A percentile compares a stretch with the other conserved stretches of the same genome.
Evolutionary conservation across 306 rosid genomes (phyloP).

Genomic region (Hippophae tibetana): DNA sequence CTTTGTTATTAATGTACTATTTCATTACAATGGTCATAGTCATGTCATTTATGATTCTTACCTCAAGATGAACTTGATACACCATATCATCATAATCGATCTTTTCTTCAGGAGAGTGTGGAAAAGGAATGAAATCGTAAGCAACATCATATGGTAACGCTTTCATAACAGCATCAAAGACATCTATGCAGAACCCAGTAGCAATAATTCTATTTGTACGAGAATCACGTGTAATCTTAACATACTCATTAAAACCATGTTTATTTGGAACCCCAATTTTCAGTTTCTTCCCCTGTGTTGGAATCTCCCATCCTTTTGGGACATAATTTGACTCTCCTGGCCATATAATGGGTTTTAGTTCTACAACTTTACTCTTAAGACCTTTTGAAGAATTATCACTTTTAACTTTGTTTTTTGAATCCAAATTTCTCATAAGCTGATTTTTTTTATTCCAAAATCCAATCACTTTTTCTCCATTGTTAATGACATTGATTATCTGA

Average conservation of each 20-base stretch:
- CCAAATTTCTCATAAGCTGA: conserved; percentile 19
- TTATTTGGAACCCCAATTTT: conserved; percentile 41
- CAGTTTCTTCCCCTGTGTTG: conserved; percentile 18
- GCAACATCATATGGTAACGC: conserved; percentile 21
- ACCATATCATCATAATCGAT: conserved; percentile 20
- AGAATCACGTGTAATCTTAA: conserved; percentile 14
- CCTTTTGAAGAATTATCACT: conserved; percentile 9
- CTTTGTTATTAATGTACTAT: too few relatives aligned
- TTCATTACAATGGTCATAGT: too few relatives aligned
- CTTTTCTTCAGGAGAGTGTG: conserved; percentile 4
- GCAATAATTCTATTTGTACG: conserved; percentile 14
- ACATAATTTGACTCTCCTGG: conserved; percentile 18
- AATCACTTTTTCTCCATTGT: conserved; percentile 19
- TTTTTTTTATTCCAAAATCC: conserved; percentile 42
- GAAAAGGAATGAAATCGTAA: conserved; percentile 23
- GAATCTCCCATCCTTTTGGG: conserved; percentile 41
- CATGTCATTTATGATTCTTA: background rate
- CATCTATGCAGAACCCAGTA: conserved; percentile 42
- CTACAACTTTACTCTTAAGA: background rate
- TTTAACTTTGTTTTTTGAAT: background rate
- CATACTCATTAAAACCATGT: conserved; percentile 31
- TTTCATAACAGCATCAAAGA: conserved; percentile 36
- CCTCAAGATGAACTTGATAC: conserved; percentile 37
- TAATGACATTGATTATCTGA: conserved; percentile 29
- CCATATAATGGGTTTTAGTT: conserved; percentile 29